phyloP scores from a whole-genome alignment of 192 early-diverging fungal species.

The Coemansia sp. region DNA sequence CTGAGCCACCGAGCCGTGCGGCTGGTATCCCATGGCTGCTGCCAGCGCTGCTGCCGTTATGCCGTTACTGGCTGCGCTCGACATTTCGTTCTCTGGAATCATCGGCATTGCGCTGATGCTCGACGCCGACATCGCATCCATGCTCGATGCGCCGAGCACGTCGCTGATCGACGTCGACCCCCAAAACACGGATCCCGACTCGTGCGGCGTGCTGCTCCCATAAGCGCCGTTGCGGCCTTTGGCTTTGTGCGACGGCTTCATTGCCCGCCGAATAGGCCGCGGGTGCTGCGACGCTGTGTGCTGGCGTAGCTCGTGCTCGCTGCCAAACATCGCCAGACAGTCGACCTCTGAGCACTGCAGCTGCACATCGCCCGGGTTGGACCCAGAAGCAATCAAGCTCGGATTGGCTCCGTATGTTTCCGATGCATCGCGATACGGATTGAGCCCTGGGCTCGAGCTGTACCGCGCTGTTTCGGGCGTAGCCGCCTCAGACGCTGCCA shows the following conservation, averaged over 20 bases:
- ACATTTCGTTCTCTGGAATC: neutral
- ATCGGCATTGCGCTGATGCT: slow-evolving; percentile 10
- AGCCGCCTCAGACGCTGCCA: neutral
- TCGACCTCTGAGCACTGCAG: slow-evolving; percentile 49
- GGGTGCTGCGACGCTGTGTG: slow-evolving; percentile 37
- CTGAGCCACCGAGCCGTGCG: neutral
- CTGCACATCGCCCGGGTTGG: neutral
- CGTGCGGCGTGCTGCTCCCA: slow-evolving; percentile 21
- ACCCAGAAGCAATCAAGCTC: neutral
- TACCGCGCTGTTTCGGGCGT: slow-evolving; percentile 2
- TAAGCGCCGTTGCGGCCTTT: slow-evolving; percentile 13
- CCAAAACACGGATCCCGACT: slow-evolving; percentile 22
- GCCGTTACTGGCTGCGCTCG: neutral
- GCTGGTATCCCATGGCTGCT: slow-evolving; percentile 11
- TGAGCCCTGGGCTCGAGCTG: neutral
- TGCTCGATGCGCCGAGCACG: slow-evolving; percentile 13
- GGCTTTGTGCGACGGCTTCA: slow-evolving; percentile 33
- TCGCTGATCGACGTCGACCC: slow-evolving; percentile 20
- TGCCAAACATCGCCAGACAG: slow-evolving; percentile 28
- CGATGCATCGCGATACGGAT: neutral
- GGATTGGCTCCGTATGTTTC: neutral
- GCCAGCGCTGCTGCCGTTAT: neutral
- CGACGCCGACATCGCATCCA: neutral
- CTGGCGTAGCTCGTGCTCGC: slow-evolving; percentile 34
- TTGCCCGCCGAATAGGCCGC: slow-evolving; percentile 47